These are phyloP conservation scores for Annulohypoxylon stygium DNA, from an alignment of 495 filamentous ascomycete species.

Conservation along the genomic window DNA sequence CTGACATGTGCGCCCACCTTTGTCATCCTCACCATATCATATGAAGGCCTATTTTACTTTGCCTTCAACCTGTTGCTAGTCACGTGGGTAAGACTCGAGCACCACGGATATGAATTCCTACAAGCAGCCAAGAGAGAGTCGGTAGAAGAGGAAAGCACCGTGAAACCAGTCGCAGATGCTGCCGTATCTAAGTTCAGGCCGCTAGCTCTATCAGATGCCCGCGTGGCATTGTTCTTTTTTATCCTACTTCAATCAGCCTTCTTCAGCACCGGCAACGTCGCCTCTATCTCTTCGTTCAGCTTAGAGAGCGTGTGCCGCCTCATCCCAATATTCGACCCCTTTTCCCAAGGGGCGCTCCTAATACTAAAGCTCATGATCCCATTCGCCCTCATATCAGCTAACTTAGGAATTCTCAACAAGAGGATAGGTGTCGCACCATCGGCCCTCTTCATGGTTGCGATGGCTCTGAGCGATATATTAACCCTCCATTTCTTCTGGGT, in stretches of 20 bases:
- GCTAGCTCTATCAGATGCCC: conserved; percentile 82
- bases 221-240: conserved; percentile 94
- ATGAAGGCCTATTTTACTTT: conserved; percentile 97
- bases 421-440: conserved; percentile 83
- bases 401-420: conserved; percentile 93
- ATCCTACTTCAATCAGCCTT: conserved; percentile 95
- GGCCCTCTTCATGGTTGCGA: conserved; percentile 93
- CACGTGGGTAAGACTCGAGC: conserved; percentile 91
- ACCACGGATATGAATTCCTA: conserved; percentile 74
- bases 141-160: conserved; percentile 40
- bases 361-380: conserved; percentile 93
- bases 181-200: conserved; percentile 69
- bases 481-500: conserved; percentile 99
- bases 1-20: conserved; percentile 94
- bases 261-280: conserved; percentile 97
- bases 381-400: conserved; percentile 92
- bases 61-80: conserved; percentile 86
- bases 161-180: conserved; percentile 32
- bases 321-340: conserved; percentile 94
- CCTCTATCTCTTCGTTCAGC: conserved; percentile 93
- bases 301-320: conserved; percentile 91
- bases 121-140: conserved; percentile 50
- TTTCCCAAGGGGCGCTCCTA: conserved; percentile 89
- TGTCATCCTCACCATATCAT: conserved; percentile 96
- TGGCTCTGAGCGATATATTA: conserved; percentile 90